Evolutionary conservation across 345 rosid species (phyloP), one percentile per base, ranked within the genome.

Genomic region (Viola odorata): DNA sequence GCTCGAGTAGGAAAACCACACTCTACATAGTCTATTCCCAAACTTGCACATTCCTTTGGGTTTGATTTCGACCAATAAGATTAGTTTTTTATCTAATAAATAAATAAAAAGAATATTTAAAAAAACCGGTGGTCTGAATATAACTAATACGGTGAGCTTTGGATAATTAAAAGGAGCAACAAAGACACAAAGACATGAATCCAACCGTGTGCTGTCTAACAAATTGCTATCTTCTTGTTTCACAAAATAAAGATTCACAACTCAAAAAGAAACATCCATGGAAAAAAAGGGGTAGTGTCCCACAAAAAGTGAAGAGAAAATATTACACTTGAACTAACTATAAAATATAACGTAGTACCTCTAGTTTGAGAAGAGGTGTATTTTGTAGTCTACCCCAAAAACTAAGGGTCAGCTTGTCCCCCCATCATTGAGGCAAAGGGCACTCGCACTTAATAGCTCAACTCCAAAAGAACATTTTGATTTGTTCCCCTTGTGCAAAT

Each of bases 331-430:
- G 62, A 65, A 56, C 57, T n/a, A 50, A n/a, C 42, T 2, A 14
- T 8, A 8, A 14, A 50, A 57, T 59, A 69, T 50, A 60, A 73
- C 61, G 58, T 65, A 72, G 70, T 66, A 73, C 73, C 60, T 69
- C 69, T 41, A 58, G 41, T n/a, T 58, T 75, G 60, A 68, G 61
- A 74, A 67, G 72, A 39, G 45, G 58, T 37, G 67, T 45, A 53
- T 49, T 70, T 55, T 41, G 65, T 62, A 76, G 77, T 68, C 67
- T 58, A n/a, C n/a, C n/a, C n/a, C n/a, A n/a, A 55, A 60, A 44
- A 5, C 23, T 40, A 65, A 58, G 60, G 59, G 52, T 67, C 71
- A 57, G 41, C 14, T 75, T 62, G 83, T 70, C 76, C 55, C 75
- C 77, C 57, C 74, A 61, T 73, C 56, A 62, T 55, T 73, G 51